Evolutionary conservation across 2,329 filamentous ascomycete species (phyloP).

Genomic region (Paecilomyces dactylethromorphus): DNA sequence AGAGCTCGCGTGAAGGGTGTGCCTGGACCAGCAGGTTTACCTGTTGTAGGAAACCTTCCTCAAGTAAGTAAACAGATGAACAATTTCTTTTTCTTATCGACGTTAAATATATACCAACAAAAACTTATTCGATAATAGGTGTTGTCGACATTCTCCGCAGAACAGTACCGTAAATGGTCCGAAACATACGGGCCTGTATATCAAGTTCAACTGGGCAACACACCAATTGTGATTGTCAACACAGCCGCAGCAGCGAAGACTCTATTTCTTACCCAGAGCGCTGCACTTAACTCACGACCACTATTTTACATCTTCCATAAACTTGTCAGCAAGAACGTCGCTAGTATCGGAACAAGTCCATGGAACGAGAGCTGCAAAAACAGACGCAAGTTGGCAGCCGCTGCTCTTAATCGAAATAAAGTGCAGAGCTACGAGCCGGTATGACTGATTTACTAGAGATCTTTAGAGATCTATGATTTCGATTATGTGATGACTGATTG

Average conservation of each 20-base stretch:
- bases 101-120: neutral
- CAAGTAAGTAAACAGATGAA: neutral
- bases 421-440: slow-evolving; percentile 8
- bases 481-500: neutral
- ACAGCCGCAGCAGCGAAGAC: slow-evolving; percentile 33
- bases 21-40: neutral
- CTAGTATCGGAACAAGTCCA: slow-evolving; percentile 9
- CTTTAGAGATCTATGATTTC: neutral
- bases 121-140: neutral
- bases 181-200: slow-evolving; percentile 36
- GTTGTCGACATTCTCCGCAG: slow-evolving; percentile 11
- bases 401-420: slow-evolving; percentile 5
- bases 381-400: slow-evolving; percentile 7
- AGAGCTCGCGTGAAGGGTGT: neutral
- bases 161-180: slow-evolving; percentile 38
- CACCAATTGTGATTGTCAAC: slow-evolving; percentile 39
- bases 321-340: slow-evolving; percentile 14
- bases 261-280: slow-evolving; percentile 36
- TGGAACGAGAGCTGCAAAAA: slow-evolving; percentile 9
- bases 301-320: slow-evolving; percentile 44
- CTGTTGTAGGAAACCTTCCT: neutral
- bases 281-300: slow-evolving; percentile 35
- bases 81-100: no score
- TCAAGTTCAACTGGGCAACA: slow-evolving; percentile 41
- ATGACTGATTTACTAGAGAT: neutral